A percentile compares a stretch with the other conserved stretches of the same genome.
Evolutionary conservation across 2,329 filamentous ascomycete genomes (phyloP).

Genomic region (Apiospora saccharicola): DNA sequence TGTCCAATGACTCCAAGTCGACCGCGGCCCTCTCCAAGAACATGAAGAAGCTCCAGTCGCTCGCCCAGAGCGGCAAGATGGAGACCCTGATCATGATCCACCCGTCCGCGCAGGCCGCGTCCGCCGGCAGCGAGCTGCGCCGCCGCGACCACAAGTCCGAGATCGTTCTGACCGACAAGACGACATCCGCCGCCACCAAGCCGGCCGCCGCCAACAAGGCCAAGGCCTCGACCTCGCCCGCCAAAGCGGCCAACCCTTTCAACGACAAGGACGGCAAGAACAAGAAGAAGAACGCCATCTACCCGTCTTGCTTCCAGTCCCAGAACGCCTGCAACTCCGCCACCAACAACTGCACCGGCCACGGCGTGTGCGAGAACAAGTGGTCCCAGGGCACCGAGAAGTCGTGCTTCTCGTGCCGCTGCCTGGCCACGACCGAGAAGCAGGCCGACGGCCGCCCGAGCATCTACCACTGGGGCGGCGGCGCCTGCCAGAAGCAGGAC

Average conservation of each 20-base stretch:
- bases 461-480: slow-evolving; percentile 80
- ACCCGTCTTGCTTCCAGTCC: slow-evolving; percentile 79
- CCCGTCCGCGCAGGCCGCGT: slow-evolving; percentile 48
- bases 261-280: slow-evolving; percentile 25
- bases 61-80: slow-evolving; percentile 58
- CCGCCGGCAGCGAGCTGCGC: slow-evolving; percentile 48
- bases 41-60: slow-evolving; percentile 52
- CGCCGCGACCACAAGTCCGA: slow-evolving; percentile 54
- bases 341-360: slow-evolving; percentile 83
- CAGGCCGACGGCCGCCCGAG: slow-evolving; percentile 54
- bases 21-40: slow-evolving; percentile 53
- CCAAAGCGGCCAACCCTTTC: slow-evolving; percentile 37
- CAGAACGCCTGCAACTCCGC: slow-evolving; percentile 70
- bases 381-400: slow-evolving; percentile 51
- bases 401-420: slow-evolving; percentile 82
- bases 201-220: slow-evolving; percentile 33
- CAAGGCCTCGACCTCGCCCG: slow-evolving; percentile 45
- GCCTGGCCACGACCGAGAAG: slow-evolving; percentile 64
- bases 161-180: slow-evolving; percentile 50
- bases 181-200: slow-evolving; percentile 31
- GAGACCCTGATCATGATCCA: slow-evolving; percentile 66
- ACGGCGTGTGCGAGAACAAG: slow-evolving; percentile 78
- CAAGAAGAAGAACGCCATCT: slow-evolving; percentile 45
- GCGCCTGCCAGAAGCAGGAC: slow-evolving; percentile 90
- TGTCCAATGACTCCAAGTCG: slow-evolving; percentile 45